Base-by-base conservation (phyloP, 108 stramenopile genomes). In the Cylindrotheca closterium region DNA sequence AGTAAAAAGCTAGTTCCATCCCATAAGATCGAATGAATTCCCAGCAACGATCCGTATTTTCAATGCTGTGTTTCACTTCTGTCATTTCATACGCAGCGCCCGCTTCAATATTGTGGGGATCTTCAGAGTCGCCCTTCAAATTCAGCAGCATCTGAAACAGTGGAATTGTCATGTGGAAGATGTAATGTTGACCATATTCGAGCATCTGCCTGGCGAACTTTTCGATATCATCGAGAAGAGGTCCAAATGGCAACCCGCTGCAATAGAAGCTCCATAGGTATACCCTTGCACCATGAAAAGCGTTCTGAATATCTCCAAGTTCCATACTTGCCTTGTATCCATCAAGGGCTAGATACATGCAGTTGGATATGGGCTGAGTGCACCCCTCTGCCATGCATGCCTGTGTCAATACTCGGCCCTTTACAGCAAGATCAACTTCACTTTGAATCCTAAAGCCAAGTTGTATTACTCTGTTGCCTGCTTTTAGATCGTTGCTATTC, bases 301-400 rank as follows among this genome's bases (percentile, higher is more conserved):
- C 55, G 25, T 56, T 56, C 4, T 28, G 5, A 24, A 56, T 30
- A 29, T 56, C 29, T 18, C 55, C 55, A 18, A 4, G 17, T 7
- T n/a, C 29, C 27, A 29, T 28, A 28, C 28, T 30, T 24, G 18
- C 28, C 55, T 56, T 27, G 55, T 56, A 30, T 5, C 23, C 25
- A 27, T 56, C 55, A 56, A 56, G 50, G 19, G 22, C 50, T 4
- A 51, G 18, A n/a, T 51, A 51, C 50, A 51, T 51, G 24, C 50
- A 23, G 19, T 51, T 51, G 50, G 50, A 51, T 4, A 51, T n/a
- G 24, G 50, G 50, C 50, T 51, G 22, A 4, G 24, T 23, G n/a
- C 50, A 51, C 5, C 50, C 50, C 5, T 5, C 18, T n/a, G 50
- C 50, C 50, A 51, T 51, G 50, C 50, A 51, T 23, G 50, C 4